Conservation (phyloP, 768 basidiomycete species). For the Tricholoma furcatifolium region DNA sequence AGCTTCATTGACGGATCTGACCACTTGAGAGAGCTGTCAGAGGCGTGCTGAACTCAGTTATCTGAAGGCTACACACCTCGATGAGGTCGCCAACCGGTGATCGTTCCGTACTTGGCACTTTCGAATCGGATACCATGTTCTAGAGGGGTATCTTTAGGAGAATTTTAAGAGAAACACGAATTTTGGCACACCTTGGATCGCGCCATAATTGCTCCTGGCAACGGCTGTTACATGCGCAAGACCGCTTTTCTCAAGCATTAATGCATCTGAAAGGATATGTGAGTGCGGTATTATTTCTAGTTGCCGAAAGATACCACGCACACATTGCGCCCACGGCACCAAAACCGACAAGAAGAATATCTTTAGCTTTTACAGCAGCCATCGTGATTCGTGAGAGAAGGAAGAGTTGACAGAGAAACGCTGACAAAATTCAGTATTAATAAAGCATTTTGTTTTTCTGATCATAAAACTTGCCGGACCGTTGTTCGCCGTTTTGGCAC, state of each 20-base stretch:
- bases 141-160: constrained; percentile 16
- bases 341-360: constrained; percentile 60
- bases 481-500: too few relatives aligned
- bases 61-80: constrained; percentile 44
- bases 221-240: constrained; percentile 68
- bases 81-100: constrained; percentile 62
- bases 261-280: constrained; percentile 39
- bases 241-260: constrained; percentile 55
- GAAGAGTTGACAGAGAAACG: not conserved
- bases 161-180: not conserved
- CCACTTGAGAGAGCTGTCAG: constrained; percentile 39
- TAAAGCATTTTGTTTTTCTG: too few relatives aligned
- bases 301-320: constrained; percentile 27
- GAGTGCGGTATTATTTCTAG: not conserved
- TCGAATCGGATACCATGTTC: constrained; percentile 54
- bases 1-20: constrained; percentile 57
- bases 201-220: constrained; percentile 67
- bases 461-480: too few relatives aligned
- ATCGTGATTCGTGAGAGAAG: not conserved
- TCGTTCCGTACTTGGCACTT: constrained; percentile 58
- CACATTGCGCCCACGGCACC: constrained; percentile 68
- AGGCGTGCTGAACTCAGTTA: not conserved
- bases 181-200: constrained; percentile 40
- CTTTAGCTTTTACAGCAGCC: constrained; percentile 24
- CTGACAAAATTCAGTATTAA: too few relatives aligned